A percentile compares a stretch with the other conserved stretches of the same genome.
Conservation (phyloP, 768 basidiomycete species). For the Grammothele lineata region DNA sequence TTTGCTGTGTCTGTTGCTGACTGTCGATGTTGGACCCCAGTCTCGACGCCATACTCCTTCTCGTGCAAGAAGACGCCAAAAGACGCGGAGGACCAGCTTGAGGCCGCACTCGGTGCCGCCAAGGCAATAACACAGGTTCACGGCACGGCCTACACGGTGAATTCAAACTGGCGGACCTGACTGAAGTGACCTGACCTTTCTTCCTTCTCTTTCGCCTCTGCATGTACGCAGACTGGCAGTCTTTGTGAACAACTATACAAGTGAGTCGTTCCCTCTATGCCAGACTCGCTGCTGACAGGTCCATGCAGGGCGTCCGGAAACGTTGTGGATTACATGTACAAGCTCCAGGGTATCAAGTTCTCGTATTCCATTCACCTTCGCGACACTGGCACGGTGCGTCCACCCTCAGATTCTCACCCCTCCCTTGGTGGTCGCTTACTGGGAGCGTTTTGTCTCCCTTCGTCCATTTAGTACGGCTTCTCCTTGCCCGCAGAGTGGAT, state of each 20-base stretch:
- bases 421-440: too few relatives aligned
- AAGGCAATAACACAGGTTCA: slow-evolving; percentile 51
- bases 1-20: too few relatives aligned
- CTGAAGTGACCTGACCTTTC: too few relatives aligned
- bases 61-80: slow-evolving; percentile 58
- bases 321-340: slow-evolving; percentile 65
- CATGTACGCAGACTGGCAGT: slow-evolving; percentile 34
- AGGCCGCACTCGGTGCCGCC: slow-evolving; percentile 64
- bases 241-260: slow-evolving; percentile 46
- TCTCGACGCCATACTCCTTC: slow-evolving; percentile 76
- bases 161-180: too few relatives aligned
- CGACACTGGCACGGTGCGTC: slow-evolving; percentile 65
- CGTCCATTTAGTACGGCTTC: slow-evolving; percentile 84
- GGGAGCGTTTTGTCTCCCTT: too few relatives aligned
- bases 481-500: slow-evolving; percentile 69
- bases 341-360: slow-evolving; percentile 52
- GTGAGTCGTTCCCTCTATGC: slow-evolving; percentile 3
- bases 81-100: slow-evolving; percentile 73
- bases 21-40: slow-evolving; percentile 33
- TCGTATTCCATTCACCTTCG: slow-evolving; percentile 60
- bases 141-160: slow-evolving; percentile 53
- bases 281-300: slow-evolving; percentile 6
- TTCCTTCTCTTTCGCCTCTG: not conserved
- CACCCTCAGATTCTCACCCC: too few relatives aligned
- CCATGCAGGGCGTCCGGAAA: slow-evolving; percentile 61